A percentile compares a stretch with the other conserved stretches of the same genome.
phyloP scores from a whole-genome alignment of 2,329 filamentous ascomycete species.

The Coniochaeta pulveracea region DNA sequence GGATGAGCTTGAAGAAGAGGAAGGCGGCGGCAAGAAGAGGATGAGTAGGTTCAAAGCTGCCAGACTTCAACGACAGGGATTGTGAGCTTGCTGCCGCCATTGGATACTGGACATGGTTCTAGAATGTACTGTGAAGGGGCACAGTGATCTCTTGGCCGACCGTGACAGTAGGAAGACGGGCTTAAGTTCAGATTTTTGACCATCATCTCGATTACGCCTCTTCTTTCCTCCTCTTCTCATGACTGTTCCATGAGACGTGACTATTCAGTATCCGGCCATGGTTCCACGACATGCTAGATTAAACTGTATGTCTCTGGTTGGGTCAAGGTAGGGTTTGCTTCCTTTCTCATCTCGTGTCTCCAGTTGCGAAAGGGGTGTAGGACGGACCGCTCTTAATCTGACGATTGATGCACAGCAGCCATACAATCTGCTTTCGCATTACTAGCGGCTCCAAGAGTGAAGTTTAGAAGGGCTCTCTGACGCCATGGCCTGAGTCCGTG shows the following conservation, averaged over 20 bases:
- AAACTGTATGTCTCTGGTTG: conserved; percentile 9
- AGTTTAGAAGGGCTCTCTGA: conserved; percentile 47
- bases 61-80: conserved; percentile 41
- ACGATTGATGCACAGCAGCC: conserved; percentile 43
- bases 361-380: background rate
- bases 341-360: background rate
- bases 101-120: no score
- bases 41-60: conserved; percentile 68
- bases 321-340: conserved; percentile 1
- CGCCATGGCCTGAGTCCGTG: conserved; percentile 31
- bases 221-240: background rate
- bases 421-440: conserved; percentile 40
- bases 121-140: no score
- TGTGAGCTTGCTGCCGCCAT: no score
- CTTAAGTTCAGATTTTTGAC: no score
- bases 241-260: background rate
- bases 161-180: no score
- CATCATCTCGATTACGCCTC: no score
- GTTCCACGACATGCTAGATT: conserved; percentile 18
- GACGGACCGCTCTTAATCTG: conserved; percentile 33
- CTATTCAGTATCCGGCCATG: no score
- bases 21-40: conserved; percentile 49
- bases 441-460: conserved; percentile 46
- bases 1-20: conserved; percentile 50
- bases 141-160: no score